Evolutionary conservation across 2,329 filamentous ascomycete genomes (phyloP).

Genomic region (Fusarium keratoplasticum): DNA sequence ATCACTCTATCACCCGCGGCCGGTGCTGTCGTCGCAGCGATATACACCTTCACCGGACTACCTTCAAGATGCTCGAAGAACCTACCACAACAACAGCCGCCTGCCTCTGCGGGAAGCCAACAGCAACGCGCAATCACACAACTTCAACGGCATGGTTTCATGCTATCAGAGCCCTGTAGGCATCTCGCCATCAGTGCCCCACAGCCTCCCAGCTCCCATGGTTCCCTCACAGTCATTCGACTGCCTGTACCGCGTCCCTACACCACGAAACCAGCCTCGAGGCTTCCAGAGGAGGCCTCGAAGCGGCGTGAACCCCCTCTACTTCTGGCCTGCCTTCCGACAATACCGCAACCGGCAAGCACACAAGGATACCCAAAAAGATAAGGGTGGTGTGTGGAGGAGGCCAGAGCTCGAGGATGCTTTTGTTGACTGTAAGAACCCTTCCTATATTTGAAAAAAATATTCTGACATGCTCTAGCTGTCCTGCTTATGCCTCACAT

Average conservation of each 20-base stretch:
- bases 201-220: slow-evolving; percentile 63
- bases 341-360: slow-evolving; percentile 74
- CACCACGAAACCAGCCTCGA: slow-evolving; percentile 52
- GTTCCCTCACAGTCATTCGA: slow-evolving; percentile 62
- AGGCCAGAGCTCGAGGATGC: slow-evolving; percentile 70
- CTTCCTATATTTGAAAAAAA: not conserved
- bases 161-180: slow-evolving; percentile 58
- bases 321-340: slow-evolving; percentile 71
- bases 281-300: slow-evolving; percentile 50
- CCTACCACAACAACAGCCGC: slow-evolving; percentile 50
- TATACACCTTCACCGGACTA: slow-evolving; percentile 62
- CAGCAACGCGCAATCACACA: slow-evolving; percentile 62
- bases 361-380: slow-evolving; percentile 70
- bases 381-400: slow-evolving; percentile 67
- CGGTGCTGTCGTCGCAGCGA: slow-evolving; percentile 63
- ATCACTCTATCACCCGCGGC: slow-evolving; percentile 56
- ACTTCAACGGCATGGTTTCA: slow-evolving; percentile 55
- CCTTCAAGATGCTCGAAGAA: slow-evolving; percentile 57
- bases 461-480: slow-evolving; percentile 57
- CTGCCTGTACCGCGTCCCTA: slow-evolving; percentile 53
- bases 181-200: slow-evolving; percentile 58
- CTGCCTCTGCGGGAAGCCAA: slow-evolving; percentile 65
- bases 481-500: slow-evolving; percentile 74
- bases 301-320: slow-evolving; percentile 67
- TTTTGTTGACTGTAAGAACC: slow-evolving; percentile 72